Evolutionary conservation across 495 filamentous ascomycete genomes (phyloP).

Genomic region (Geoglossum glabrum): DNA sequence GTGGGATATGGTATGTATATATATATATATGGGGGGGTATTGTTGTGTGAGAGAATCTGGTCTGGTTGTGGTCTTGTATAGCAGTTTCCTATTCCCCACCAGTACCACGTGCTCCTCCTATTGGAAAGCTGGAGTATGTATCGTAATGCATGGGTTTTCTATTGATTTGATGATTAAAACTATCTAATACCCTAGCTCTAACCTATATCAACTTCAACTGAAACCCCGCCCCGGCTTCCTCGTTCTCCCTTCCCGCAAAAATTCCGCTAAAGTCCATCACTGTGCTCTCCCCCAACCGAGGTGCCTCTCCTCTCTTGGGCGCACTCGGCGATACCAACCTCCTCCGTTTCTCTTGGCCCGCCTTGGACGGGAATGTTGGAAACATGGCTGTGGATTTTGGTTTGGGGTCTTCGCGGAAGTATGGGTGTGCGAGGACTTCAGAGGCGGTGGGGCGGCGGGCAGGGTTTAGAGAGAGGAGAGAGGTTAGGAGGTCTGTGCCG

Average conservation of each 20-base stretch:
- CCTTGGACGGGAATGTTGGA: conserved; percentile 67
- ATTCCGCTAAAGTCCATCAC: conserved; percentile 12
- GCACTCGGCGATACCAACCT: conserved; percentile 57
- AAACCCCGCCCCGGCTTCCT: conserved; percentile 5
- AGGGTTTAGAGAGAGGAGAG: conserved; percentile 59
- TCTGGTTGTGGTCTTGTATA: no score
- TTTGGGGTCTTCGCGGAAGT: conserved; percentile 68
- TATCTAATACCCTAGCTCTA: no score
- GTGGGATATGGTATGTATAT: no score
- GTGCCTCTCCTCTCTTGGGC: conserved; percentile 49
- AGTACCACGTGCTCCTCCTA: no score
- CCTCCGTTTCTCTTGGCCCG: conserved; percentile 71
- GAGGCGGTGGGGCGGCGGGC: conserved; percentile 44
- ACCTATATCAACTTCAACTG: conserved; percentile 6
- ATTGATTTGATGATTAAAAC: no score
- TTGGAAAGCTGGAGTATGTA: no score
- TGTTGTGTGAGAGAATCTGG: no score
- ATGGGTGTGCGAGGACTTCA: conserved; percentile 54
- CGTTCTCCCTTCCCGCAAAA: conserved; percentile 6
- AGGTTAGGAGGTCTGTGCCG: conserved; percentile 46
- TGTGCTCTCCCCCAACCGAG: conserved; percentile 9
- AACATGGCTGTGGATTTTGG: conserved; percentile 15
- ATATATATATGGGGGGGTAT: no score
- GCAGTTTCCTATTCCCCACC: no score
- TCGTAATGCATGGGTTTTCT: no score